These are phyloP conservation scores for Pythium sp. DNA, from an alignment of 352 stramenopile genomes.

Conservation along the genomic window DNA sequence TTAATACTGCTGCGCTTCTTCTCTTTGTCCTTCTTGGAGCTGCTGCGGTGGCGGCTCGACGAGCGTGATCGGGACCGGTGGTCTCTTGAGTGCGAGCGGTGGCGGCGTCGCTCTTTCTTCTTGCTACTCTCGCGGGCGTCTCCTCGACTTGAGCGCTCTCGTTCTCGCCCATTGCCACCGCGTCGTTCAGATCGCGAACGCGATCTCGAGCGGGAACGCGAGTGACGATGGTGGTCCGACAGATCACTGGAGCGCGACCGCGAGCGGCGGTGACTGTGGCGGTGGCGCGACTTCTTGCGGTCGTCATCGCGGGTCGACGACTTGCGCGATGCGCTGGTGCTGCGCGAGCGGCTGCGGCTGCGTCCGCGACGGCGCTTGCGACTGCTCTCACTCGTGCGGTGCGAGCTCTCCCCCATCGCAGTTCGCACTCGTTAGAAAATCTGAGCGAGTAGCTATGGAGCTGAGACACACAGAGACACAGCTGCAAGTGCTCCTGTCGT, in stretches of 20 bases:
- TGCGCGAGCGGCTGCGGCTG: conserved; percentile 19
- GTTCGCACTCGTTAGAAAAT: background rate
- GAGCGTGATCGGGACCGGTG: conserved; percentile 21
- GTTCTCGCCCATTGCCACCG: background rate
- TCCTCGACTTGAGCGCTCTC: conserved; percentile 15
- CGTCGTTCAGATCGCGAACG: conserved; percentile 33
- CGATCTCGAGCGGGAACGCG: conserved; percentile 34
- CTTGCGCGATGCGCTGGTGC: conserved; percentile 15
- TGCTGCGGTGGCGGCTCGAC: conserved; percentile 20
- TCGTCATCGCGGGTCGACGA: conserved; percentile 20
- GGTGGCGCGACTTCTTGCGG: conserved; percentile 23
- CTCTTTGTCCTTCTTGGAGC: conserved; percentile 25
- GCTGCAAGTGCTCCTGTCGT: background rate
- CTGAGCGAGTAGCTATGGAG: background rate
- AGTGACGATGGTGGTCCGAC: conserved; percentile 21
- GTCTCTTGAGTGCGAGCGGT: conserved; percentile 19
- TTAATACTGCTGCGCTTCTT: conserved; percentile 18
- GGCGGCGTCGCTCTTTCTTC: conserved; percentile 15
- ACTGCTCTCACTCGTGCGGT: conserved; percentile 15
- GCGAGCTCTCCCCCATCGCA: conserved; percentile 22
- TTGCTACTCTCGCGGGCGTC: conserved; percentile 16
- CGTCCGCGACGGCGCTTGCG: conserved; percentile 33
- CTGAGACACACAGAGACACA: background rate
- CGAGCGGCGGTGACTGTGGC: conserved; percentile 21
- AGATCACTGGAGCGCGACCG: conserved; percentile 24